Percentiles rank a stretch among this genome's conserved stretches.
Conservation (phyloP, 2,329 filamentous ascomycete genomes). For the Alternaria arbusti region DNA sequence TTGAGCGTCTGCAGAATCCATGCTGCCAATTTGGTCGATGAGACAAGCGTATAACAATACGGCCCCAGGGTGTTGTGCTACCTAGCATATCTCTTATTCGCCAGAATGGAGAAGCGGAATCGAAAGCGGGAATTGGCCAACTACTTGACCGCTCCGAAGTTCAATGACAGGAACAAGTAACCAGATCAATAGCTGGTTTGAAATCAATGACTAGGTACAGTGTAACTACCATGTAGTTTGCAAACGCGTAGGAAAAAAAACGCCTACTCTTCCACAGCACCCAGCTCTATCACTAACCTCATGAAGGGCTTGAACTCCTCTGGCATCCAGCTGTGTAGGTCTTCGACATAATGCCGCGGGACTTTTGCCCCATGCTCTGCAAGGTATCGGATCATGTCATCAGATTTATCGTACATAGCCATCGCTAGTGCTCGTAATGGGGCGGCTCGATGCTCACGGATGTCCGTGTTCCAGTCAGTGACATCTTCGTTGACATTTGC, state of each 20-base stretch:
- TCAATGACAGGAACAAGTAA: not conserved
- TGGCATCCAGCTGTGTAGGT: not conserved
- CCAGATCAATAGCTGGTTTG: not conserved
- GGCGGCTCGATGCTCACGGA: constrained; percentile 10
- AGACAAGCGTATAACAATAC: not conserved
- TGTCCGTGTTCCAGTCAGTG: constrained; percentile 5
- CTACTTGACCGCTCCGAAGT: not conserved
- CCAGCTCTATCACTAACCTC: constrained; percentile 2
- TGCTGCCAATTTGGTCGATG: not conserved
- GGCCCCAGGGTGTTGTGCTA: not conserved
- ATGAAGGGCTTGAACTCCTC: constrained; percentile 1
- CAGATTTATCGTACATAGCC: constrained; percentile 14
- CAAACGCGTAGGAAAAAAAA: not conserved
- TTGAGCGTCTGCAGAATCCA: not conserved
- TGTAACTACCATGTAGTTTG: not conserved
- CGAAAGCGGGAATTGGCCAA: not conserved
- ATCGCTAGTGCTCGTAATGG: constrained; percentile 3
- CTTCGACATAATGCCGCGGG: not conserved
- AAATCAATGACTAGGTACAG: not conserved
- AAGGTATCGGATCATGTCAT: constrained; percentile 13
- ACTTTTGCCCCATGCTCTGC: constrained; percentile 9
- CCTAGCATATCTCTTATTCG: not conserved
- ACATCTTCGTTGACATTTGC: constrained; percentile 6
- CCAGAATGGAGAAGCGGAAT: not conserved
- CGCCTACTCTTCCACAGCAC: constrained; percentile 6